phyloP scores from a whole-genome alignment of 345 rosid genomes.

The Triadica sebifera region DNA sequence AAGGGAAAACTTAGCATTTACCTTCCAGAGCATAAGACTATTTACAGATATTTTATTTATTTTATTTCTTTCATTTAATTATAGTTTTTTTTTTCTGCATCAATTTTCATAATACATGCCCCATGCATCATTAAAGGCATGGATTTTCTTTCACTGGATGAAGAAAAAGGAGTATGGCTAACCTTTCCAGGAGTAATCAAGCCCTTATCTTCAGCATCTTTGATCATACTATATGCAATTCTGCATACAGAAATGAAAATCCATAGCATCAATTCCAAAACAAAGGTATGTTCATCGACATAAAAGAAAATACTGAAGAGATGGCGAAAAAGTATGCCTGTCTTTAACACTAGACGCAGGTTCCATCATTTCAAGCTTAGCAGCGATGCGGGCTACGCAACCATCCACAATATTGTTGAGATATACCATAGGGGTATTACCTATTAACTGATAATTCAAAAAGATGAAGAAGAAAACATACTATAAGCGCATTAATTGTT shows the following conservation, averaged over 20 bases:
- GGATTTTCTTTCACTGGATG: background rate
- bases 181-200: conserved; percentile 85
- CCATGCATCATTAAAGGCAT: too few species aligned
- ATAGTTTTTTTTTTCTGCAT: too few species aligned
- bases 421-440: conserved; percentile 94
- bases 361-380: conserved; percentile 85
- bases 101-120: background rate
- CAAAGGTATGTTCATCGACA: background rate
- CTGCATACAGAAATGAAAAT: conserved; percentile 33
- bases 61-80: too few species aligned
- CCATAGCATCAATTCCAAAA: background rate
- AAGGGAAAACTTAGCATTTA: background rate
- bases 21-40: too few species aligned
- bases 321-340: conserved; percentile 35
- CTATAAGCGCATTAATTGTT: background rate
- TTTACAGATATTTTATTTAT: too few species aligned
- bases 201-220: conserved; percentile 85
- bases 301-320: background rate
- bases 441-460: conserved; percentile 60
- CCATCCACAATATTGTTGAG: conserved; percentile 83
- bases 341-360: conserved; percentile 64
- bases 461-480: background rate
- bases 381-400: conserved; percentile 74
- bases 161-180: background rate
- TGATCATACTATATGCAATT: conserved; percentile 84